These are phyloP conservation scores for Hypoxylon subgilvum DNA, from an alignment of 495 filamentous ascomycete genomes.

Conservation along the genomic window DNA sequence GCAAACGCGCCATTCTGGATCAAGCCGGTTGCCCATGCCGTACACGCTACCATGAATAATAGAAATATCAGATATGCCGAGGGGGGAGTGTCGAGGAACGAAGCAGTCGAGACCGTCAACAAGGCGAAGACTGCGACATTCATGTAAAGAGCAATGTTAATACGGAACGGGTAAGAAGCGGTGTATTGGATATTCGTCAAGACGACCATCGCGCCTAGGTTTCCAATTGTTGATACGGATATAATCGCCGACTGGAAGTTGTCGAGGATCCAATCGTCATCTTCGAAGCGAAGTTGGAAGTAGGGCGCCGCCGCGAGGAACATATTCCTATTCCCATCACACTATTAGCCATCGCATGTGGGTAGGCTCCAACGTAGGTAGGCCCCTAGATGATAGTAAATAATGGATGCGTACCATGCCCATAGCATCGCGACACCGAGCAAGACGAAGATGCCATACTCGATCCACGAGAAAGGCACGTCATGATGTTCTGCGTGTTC, in stretches of 20 bases:
- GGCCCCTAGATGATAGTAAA: slow-evolving; percentile 2
- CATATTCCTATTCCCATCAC: slow-evolving; percentile 81
- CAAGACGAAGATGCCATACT: slow-evolving; percentile 85
- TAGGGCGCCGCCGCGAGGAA: slow-evolving; percentile 94
- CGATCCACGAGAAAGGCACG: slow-evolving; percentile 71
- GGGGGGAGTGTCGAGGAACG: slow-evolving; percentile 65
- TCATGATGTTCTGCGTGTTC: slow-evolving; percentile 34
- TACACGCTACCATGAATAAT: slow-evolving; percentile 78
- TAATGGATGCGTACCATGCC: slow-evolving; percentile 75
- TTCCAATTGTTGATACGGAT: slow-evolving; percentile 83
- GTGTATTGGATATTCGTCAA: slow-evolving; percentile 78
- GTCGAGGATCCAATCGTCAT: slow-evolving; percentile 68
- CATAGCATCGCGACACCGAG: slow-evolving; percentile 93
- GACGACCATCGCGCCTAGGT: slow-evolving; percentile 71
- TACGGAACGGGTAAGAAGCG: slow-evolving; percentile 84
- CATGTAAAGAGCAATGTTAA: slow-evolving; percentile 73
- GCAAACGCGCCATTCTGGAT: slow-evolving; percentile 95
- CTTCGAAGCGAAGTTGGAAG: slow-evolving; percentile 82
- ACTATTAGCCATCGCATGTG: slow-evolving; percentile 8
- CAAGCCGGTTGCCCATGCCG: slow-evolving; percentile 79
- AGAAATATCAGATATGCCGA: slow-evolving; percentile 77
- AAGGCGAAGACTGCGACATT: slow-evolving; percentile 74
- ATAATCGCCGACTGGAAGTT: slow-evolving; percentile 90
- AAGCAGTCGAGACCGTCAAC: slow-evolving; percentile 77
- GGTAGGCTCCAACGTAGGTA: not conserved